Conservation (phyloP, 1,284 basidiomycete genomes). For the Coniferiporia weirii region DNA sequence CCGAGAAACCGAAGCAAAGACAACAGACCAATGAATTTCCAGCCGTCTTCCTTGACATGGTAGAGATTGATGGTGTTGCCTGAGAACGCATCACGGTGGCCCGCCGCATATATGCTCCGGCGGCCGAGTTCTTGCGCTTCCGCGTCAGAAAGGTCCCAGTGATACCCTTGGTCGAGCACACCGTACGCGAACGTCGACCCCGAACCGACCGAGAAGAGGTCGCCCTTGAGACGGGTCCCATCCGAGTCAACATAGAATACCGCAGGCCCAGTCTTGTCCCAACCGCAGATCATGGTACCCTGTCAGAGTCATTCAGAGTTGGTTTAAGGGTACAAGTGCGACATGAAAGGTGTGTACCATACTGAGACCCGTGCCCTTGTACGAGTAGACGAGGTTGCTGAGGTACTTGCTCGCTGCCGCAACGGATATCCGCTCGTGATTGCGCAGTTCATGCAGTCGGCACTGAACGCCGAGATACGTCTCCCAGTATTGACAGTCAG, state of each 20-base stretch:
- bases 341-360: slow-evolving; percentile 60
- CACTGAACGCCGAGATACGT: slow-evolving; percentile 99
- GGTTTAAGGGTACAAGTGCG: background rate
- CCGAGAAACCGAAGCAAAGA: background rate
- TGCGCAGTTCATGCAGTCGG: slow-evolving; percentile 93
- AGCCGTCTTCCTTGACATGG: slow-evolving; percentile 92
- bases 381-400: slow-evolving; percentile 94
- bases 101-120: slow-evolving; percentile 95
- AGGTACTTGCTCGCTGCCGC: slow-evolving; percentile 98
- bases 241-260: slow-evolving; percentile 99
- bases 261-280: slow-evolving; percentile 99
- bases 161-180: slow-evolving; percentile 95
- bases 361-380: slow-evolving; percentile 98
- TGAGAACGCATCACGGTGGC: slow-evolving; percentile 96
- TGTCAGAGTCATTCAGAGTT: slow-evolving; percentile 26
- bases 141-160: slow-evolving; percentile 89
- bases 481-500: slow-evolving; percentile 96
- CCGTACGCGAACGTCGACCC: slow-evolving; percentile 98
- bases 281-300: slow-evolving; percentile 99
- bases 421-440: slow-evolving; percentile 96
- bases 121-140: slow-evolving; percentile 95
- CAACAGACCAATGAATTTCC: slow-evolving; percentile 81
- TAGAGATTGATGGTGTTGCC: slow-evolving; percentile 96
- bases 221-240: slow-evolving; percentile 91
- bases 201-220: slow-evolving; percentile 97